These are phyloP conservation scores for Golubevia sp. DNA, from an alignment of 1,284 basidiomycete species.

Conservation along the genomic window DNA sequence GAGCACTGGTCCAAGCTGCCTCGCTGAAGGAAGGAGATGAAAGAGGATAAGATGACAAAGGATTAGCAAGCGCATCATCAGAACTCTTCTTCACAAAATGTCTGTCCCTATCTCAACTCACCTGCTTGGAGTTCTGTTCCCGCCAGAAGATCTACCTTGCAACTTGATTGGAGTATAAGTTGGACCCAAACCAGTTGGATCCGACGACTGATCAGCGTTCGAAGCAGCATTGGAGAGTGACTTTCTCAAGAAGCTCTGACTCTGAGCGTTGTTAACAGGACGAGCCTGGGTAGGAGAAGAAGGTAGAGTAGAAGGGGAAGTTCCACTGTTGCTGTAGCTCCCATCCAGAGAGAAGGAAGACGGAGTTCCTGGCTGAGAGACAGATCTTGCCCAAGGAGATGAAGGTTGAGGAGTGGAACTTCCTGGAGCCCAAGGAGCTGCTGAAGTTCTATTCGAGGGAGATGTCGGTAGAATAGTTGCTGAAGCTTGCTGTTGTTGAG, in stretches of 20 bases:
- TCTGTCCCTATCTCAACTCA: too few species aligned
- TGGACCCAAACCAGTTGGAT: conserved; percentile 22
- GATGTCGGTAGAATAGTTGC: conserved; percentile 8
- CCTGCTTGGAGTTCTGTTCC: too few species aligned
- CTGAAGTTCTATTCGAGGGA: conserved; percentile 11
- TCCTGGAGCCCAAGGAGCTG: background rate
- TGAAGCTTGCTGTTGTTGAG: conserved; percentile 20
- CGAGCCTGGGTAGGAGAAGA: conserved; percentile 18
- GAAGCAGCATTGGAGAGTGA: conserved; percentile 1
- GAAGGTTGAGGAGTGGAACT: conserved; percentile 15
- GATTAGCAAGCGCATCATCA: background rate
- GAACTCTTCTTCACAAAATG: too few species aligned
- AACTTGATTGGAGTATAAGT: conserved; percentile 30
- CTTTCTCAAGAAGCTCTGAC: background rate
- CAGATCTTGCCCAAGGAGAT: background rate
- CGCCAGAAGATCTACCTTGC: background rate
- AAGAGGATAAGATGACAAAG: conserved; percentile 1
- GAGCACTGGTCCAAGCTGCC: background rate
- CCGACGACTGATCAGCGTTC: background rate
- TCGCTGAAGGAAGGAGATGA: conserved; percentile 1
- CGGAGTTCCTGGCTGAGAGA: background rate
- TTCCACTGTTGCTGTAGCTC: conserved; percentile 6
- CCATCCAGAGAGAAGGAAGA: conserved; percentile 5
- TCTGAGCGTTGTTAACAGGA: background rate
- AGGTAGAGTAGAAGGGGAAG: conserved; percentile 13